Evolutionary conservation across 1,139 yeast species (phyloP).

Genomic region (Nakaseomyces delphensis): DNA sequence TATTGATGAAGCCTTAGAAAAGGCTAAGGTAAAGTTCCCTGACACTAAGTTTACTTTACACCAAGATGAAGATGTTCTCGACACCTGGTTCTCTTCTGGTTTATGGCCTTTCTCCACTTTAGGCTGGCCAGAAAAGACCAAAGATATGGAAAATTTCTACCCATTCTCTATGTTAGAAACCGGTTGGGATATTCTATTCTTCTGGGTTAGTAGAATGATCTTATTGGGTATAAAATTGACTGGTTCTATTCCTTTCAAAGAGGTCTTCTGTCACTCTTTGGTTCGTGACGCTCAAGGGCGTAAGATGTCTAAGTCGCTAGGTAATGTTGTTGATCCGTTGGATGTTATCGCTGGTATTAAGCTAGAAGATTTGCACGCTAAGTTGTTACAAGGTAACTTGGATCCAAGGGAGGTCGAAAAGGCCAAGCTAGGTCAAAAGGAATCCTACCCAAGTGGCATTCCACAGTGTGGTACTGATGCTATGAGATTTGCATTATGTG

Average conservation of each 20-base stretch:
- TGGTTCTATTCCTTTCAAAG: conserved; percentile 86
- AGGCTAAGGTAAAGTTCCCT: conserved; percentile 71
- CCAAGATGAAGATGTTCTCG: conserved; percentile 97
- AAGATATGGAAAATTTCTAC: conserved; percentile 67
- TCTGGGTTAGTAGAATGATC: conserved; percentile 98
- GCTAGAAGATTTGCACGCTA: conserved; percentile 69
- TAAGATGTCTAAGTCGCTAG: conserved; percentile 95
- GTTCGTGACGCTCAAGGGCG: conserved; percentile 99
- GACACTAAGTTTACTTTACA: conserved; percentile 61
- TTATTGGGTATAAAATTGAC: conserved; percentile 84
- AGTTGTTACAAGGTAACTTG: conserved; percentile 71
- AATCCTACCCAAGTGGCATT: conserved; percentile 91
- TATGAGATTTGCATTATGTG: conserved; percentile 93
- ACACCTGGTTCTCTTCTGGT: conserved; percentile 98
- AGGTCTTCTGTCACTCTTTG: conserved; percentile 95
- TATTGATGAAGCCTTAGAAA: conserved; percentile 70
- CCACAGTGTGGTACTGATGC: conserved; percentile 99
- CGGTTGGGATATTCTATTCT: conserved; percentile 98
- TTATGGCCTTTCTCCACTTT: conserved; percentile 95
- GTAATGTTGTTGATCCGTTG: conserved; percentile 91
- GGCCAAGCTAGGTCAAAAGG: conserved; percentile 82
- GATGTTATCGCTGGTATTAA: conserved; percentile 89
- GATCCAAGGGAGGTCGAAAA: conserved; percentile 82
- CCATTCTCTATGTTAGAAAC: conserved; percentile 95
- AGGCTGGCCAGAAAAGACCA: conserved; percentile 85